Evolutionary conservation across 192 early-diverging fungal species (phyloP), one percentile per base, ranked within the genome.

Genomic region (Coemansia sp.): DNA sequence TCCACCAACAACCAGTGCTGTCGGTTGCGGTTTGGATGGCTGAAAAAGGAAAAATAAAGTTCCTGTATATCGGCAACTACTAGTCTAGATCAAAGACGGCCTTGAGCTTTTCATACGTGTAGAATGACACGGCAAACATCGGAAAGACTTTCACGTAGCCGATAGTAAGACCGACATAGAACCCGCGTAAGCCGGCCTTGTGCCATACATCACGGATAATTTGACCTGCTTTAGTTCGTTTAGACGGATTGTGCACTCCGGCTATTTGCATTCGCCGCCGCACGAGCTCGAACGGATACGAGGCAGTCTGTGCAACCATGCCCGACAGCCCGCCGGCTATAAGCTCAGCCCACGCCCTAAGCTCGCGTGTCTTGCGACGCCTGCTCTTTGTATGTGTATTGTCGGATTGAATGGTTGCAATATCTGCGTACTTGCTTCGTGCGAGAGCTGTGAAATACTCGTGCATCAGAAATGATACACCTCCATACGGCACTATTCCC

Each of bases 401-500:
- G 10, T 53, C 50, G 39, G 9, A 14, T 10, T 42, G 59, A 20
- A 41, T 64, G 32, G 74, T 68, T 20, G 87, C 81, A 49, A 82
- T 62, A 5, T 61, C 62, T 3, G 78, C 74, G 53, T 79, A 84
- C 7, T 70, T 54, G 12, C 83, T 73, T 13, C 88, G 86, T 48
- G 86, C 86, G 76, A 90, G 72, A 13, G 87, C 68, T 54, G 86
- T 90, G 25, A 93, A 42, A 9, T 83, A 78, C 74, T 95, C 90
- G 76, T 99, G 93, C n/a, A 87, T 90, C 69, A 91, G 88, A 77
- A 99, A 99, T 11, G 93, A 94, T 2, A 93, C 93, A 41, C 97
- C 97, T 17, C 94, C 97, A 69, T 99, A 99, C 5, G 97, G 97
- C 17, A 98, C 86, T 86, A 99, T 99, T 10, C 97, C 97, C 68